phyloP scores from a whole-genome alignment of 495 filamentous ascomycete genomes.

The Penicillium cosmopolitanum region DNA sequence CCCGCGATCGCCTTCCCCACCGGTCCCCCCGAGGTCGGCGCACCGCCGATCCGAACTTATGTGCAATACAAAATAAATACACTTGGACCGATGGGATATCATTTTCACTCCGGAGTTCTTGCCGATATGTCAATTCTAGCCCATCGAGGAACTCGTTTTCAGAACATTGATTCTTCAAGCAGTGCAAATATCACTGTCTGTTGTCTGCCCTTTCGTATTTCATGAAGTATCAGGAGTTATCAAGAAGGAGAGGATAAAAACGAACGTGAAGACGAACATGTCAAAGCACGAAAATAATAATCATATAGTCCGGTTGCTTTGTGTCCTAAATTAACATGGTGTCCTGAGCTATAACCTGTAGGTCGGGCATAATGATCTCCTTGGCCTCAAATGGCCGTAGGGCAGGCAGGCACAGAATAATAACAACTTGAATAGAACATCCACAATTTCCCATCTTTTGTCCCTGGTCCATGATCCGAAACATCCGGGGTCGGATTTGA shows the following conservation, averaged over 20 bases:
- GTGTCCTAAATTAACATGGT: too few species aligned
- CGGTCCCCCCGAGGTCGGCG: slow-evolving; percentile 11
- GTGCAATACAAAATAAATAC: too few species aligned
- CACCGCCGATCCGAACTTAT: slow-evolving; percentile 1
- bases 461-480: slow-evolving; percentile 1
- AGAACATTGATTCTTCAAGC: not conserved
- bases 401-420: too few species aligned
- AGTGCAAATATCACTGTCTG: not conserved
- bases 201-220: not conserved
- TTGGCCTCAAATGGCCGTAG: too few species aligned
- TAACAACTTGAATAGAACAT: too few species aligned
- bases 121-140: not conserved
- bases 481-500: slow-evolving; percentile 12
- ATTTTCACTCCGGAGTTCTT: not conserved
- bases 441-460: not conserved
- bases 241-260: too few species aligned
- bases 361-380: too few species aligned
- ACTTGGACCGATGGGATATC: not conserved
- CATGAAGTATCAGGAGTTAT: too few species aligned
- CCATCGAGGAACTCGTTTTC: not conserved
- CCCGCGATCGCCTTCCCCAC: slow-evolving; percentile 9
- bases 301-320: too few species aligned
- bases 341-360: too few species aligned
- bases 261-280: too few species aligned
- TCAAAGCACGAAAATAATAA: too few species aligned